phyloP scores from a whole-genome alignment of 306 rosid species.

The Prunus salicina region DNA sequence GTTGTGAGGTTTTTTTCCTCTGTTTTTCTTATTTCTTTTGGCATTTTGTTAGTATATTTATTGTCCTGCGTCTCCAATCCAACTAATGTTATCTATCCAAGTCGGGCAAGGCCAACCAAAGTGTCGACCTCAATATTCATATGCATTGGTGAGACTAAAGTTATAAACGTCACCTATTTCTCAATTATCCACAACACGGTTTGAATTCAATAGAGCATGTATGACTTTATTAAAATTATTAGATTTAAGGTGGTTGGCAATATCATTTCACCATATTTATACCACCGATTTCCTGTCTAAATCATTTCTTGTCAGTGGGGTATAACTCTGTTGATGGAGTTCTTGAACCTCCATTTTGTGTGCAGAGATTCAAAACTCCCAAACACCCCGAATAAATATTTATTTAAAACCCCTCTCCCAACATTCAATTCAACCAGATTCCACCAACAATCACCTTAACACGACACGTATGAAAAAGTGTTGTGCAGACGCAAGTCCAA shows the following conservation, averaged over 20 bases:
- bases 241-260: too few relatives aligned
- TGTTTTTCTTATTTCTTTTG: too few relatives aligned
- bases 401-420: too few relatives aligned
- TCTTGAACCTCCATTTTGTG: fast-evolving
- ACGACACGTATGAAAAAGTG: too few relatives aligned
- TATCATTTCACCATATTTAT: too few relatives aligned
- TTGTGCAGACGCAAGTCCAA: too few relatives aligned
- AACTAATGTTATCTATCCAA: neutral
- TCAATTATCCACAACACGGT: neutral
- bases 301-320: fast-evolving
- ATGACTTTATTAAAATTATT: too few relatives aligned
- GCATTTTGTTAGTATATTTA: neutral
- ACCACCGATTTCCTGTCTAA: neutral
- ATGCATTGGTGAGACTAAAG: neutral
- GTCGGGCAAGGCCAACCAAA: neutral
- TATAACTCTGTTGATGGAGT: too few relatives aligned
- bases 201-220: neutral
- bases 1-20: neutral
- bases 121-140: neutral
- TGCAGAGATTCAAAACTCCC: too few relatives aligned
- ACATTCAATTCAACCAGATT: too few relatives aligned
- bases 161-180: neutral
- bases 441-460: too few relatives aligned
- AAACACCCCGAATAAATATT: too few relatives aligned
- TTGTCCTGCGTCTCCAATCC: neutral